Percentiles rank a stretch among this genome's conserved stretches.
These are phyloP conservation scores for Podospora fimiseda DNA, from an alignment of 495 filamentous ascomycete species.

Conservation along the genomic window DNA sequence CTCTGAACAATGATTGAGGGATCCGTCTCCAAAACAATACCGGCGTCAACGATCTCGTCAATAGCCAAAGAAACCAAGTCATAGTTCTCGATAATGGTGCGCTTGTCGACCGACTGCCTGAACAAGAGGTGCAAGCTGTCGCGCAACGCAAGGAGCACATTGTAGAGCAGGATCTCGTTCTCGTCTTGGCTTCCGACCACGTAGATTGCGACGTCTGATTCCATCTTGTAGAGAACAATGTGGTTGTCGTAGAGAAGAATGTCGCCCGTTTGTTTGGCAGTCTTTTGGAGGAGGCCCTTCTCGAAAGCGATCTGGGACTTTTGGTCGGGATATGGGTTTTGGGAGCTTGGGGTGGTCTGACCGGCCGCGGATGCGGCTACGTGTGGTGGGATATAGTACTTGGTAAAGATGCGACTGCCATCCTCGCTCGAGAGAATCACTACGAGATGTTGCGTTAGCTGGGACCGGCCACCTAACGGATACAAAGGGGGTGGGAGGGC, in stretches of 20 bases:
- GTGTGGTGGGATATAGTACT: slow-evolving; percentile 92
- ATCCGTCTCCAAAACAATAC: slow-evolving; percentile 94
- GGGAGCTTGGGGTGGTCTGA: slow-evolving; percentile 21
- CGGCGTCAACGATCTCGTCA: slow-evolving; percentile 94
- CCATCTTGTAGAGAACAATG: slow-evolving; percentile 94
- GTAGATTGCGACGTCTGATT: slow-evolving; percentile 95
- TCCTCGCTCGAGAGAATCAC: slow-evolving; percentile 71
- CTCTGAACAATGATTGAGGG: slow-evolving; percentile 84
- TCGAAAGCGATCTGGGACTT: slow-evolving; percentile 95
- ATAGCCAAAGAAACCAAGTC: slow-evolving; percentile 84
- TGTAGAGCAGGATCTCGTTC: slow-evolving; percentile 95
- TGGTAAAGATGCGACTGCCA: slow-evolving; percentile 82
- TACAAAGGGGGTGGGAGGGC: neutral
- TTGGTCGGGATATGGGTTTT: slow-evolving; percentile 77
- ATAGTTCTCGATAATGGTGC: slow-evolving; percentile 97
- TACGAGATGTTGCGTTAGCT: slow-evolving; percentile 8
- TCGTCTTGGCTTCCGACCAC: slow-evolving; percentile 81
- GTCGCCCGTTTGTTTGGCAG: slow-evolving; percentile 87
- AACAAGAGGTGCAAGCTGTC: slow-evolving; percentile 88
- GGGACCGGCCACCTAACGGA: neutral
- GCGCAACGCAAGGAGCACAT: slow-evolving; percentile 78
- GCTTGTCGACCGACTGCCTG: slow-evolving; percentile 94
- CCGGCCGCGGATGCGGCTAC: slow-evolving; percentile 39
- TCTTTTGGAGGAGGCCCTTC: slow-evolving; percentile 93
- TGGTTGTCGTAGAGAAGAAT: slow-evolving; percentile 95